A percentile compares a stretch with the other conserved stretches of the same genome.
phyloP scores from a whole-genome alignment of 1,284 basidiomycete species.

The Cutaneotrichosporon cavernicola region DNA sequence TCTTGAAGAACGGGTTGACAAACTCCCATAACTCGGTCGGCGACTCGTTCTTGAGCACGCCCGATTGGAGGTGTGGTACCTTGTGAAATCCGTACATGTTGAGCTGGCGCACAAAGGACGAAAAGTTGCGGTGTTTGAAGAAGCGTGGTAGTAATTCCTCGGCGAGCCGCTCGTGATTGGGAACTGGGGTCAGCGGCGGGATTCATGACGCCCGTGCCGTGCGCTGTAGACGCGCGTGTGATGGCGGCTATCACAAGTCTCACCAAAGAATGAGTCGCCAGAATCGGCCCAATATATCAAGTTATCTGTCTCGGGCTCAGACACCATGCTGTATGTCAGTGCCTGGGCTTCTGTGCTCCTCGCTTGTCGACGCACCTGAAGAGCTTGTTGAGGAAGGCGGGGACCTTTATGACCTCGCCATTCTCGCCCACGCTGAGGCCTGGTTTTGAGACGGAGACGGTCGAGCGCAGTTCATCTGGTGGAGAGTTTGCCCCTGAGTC shows the following conservation, averaged over 20 bases:
- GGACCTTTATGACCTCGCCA: slow-evolving; percentile 57
- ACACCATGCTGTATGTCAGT: slow-evolving; percentile 71
- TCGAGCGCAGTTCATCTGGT: slow-evolving; percentile 6
- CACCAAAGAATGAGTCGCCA: slow-evolving; percentile 87
- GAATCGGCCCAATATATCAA: slow-evolving; percentile 86
- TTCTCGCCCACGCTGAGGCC: slow-evolving; percentile 49
- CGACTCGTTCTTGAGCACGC: slow-evolving; percentile 75
- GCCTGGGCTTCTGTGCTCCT: neutral
- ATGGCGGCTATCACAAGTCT: slow-evolving; percentile 29
- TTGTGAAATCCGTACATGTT: slow-evolving; percentile 99
- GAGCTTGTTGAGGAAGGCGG: slow-evolving; percentile 88
- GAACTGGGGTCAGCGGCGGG: slow-evolving; percentile 59
- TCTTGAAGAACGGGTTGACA: slow-evolving; percentile 82
- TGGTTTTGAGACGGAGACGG: slow-evolving; percentile 34
- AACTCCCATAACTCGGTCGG: slow-evolving; percentile 93
- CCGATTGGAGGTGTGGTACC: slow-evolving; percentile 92
- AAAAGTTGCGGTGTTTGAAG: slow-evolving; percentile 97
- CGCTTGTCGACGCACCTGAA: slow-evolving; percentile 67
- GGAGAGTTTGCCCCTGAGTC: slow-evolving; percentile 15
- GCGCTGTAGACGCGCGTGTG: neutral
- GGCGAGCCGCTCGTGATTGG: slow-evolving; percentile 89
- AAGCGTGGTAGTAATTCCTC: slow-evolving; percentile 85
- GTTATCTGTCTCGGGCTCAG: slow-evolving; percentile 74
- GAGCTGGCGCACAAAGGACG: slow-evolving; percentile 89
- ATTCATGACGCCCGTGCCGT: neutral